A percentile compares a stretch with the other conserved stretches of the same genome.
phyloP scores from a whole-genome alignment of 345 rosid genomes.

The Syzygium grande region DNA sequence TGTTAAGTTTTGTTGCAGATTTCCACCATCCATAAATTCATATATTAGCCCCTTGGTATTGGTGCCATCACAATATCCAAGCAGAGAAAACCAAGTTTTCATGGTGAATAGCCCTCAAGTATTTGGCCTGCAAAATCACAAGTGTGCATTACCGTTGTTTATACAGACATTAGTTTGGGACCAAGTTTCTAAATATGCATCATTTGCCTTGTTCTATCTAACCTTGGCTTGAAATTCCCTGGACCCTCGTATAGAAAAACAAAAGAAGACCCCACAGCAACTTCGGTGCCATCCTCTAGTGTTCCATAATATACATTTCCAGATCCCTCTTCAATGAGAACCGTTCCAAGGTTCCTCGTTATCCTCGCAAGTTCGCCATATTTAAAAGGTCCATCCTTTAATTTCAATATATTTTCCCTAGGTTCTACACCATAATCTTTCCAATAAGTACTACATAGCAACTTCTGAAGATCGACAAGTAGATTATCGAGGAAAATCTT shows the following conservation, averaged over 20 bases:
- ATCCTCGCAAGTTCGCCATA: neutral
- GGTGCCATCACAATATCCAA: neutral
- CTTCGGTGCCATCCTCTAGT: slow-evolving; percentile 2
- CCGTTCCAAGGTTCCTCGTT: neutral
- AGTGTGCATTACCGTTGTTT: neutral
- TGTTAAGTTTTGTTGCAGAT: neutral
- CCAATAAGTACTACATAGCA: neutral
- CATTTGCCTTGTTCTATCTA: neutral
- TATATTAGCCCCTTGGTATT: neutral
- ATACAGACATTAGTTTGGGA: neutral
- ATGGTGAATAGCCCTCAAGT: neutral
- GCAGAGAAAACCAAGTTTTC: neutral
- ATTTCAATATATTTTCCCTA: neutral
- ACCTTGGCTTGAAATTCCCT: neutral
- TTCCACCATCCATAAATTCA: neutral
- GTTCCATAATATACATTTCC: slow-evolving; percentile 5
- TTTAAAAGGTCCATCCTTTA: neutral
- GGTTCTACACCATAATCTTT: neutral
- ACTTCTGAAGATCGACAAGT: neutral
- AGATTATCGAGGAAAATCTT: neutral
- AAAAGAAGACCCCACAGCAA: slow-evolving; percentile 4
- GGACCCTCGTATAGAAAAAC: neutral
- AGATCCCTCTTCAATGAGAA: slow-evolving; percentile 7
- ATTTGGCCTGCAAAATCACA: neutral
- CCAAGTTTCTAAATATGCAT: neutral